These are phyloP conservation scores for Diaporthe sp. DNA, from an alignment of 2,329 filamentous ascomycete species.

Conservation along the genomic window DNA sequence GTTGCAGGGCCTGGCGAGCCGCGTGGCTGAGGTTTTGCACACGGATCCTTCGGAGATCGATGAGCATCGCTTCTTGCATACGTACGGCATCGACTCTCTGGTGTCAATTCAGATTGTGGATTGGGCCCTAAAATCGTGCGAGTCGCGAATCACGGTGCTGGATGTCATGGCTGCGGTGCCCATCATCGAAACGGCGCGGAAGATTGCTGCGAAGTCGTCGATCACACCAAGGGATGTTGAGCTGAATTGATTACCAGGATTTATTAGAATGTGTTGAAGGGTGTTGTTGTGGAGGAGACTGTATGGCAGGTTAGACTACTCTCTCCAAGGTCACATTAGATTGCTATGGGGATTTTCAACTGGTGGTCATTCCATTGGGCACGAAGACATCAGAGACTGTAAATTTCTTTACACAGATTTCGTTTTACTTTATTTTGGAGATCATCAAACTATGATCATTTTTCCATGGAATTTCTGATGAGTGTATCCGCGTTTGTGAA, in stretches of 20 bases:
- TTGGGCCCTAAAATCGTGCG: not conserved
- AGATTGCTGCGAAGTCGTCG: not conserved
- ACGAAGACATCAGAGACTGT: not conserved
- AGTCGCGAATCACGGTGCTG: constrained; percentile 2
- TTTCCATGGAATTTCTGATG: not conserved
- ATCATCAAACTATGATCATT: not conserved
- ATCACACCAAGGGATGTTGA: not conserved
- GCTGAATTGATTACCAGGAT: not conserved
- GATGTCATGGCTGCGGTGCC: constrained; percentile 14
- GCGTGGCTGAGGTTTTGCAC: not conserved
- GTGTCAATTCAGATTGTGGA: not conserved
- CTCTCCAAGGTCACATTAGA: not conserved
- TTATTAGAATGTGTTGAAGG: not conserved
- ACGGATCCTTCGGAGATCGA: not conserved
- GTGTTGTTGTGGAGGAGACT: not conserved
- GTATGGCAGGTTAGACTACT: not conserved
- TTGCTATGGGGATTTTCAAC: not conserved
- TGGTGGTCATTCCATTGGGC: not conserved
- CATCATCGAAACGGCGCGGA: not conserved
- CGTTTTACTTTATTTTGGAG: not conserved
- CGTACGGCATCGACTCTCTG: not conserved
- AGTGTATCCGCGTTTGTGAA: not conserved
- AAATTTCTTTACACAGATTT: not conserved
- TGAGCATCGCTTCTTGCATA: constrained; percentile 1
- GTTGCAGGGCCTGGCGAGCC: not conserved